Base-by-base conservation (phyloP, 768 basidiomycete genomes). In the Phylloporus sp. region DNA sequence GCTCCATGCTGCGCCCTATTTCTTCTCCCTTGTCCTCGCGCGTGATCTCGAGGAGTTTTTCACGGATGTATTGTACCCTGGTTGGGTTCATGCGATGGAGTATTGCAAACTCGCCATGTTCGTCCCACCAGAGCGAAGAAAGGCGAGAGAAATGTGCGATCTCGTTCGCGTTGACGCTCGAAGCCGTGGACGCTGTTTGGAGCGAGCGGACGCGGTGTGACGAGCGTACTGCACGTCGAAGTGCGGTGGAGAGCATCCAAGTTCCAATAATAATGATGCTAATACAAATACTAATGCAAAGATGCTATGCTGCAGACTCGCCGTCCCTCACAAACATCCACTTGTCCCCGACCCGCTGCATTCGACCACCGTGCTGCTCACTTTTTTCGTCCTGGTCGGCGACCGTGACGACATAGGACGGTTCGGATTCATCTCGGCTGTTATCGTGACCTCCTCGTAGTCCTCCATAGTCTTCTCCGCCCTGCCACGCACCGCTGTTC, bases 1-100 rank as follows among this genome's bases (percentile, higher is more conserved):
- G 59, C 38, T 42, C 68, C 59, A 49, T 69, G 45, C 65, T 64
- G 20, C 48, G 45, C 20, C 60, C 59, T 5, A 29, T 42, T 8
- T 70, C 62, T 3, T 72, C 68, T 22, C 68, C 66, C 4, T 69
- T 60, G 37, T 80, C 79, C 33, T 87, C 86, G 13, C 72, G 72
- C n/a, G 70, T 69, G 14, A 74, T 69, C 57, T 89, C 85, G 37
- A 76, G 64, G 29, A 91, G 55, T 63, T 91, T 91, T 55, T 89
- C 78, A 32, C 80, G 77, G 24, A 99, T 76, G 65, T 91, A 96
- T 45, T 80, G 79, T 57, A 93, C 77, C 33, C 96, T 75, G 10
- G 84, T 76, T 2, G 93, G 92, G 69, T 99, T 99, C 95, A 99
- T 97, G 59, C 81, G 80, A 62, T 98, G 96, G 27, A 99, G 69